These are phyloP conservation scores for Oenanthe javanica DNA, from an alignment of 140 eudicot species.

Conservation along the genomic window DNA sequence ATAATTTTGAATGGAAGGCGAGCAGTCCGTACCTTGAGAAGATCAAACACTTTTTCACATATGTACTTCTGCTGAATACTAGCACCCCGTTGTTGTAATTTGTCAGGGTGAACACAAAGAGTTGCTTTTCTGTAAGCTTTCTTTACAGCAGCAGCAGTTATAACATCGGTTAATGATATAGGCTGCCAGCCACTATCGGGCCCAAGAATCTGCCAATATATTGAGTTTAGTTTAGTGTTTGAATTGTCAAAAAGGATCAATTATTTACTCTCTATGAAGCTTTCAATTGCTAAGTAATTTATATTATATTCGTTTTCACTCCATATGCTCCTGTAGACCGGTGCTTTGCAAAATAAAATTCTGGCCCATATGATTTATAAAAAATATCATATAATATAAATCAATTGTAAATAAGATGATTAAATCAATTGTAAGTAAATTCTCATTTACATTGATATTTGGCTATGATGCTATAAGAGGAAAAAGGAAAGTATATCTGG, in stretches of 20 bases:
- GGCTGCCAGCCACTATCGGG: too few relatives aligned
- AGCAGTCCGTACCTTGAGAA: slow-evolving; percentile 58
- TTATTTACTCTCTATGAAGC: neutral
- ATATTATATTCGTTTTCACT: neutral
- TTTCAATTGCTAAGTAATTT: neutral
- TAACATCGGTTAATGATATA: too few relatives aligned
- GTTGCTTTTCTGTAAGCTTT: too few relatives aligned
- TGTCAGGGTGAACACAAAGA: too few relatives aligned
- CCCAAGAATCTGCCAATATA: slow-evolving; percentile 38
- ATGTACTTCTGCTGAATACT: slow-evolving; percentile 8
- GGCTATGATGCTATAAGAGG: too few relatives aligned
- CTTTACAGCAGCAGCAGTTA: too few relatives aligned
- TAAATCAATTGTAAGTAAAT: too few relatives aligned
- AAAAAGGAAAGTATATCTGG: neutral
- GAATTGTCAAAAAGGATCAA: neutral
- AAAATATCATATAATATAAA: too few relatives aligned
- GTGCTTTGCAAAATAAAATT: neutral
- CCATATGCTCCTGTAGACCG: neutral
- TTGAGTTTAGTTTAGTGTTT: neutral
- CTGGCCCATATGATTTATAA: neutral
- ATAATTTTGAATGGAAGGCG: neutral
- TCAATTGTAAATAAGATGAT: too few relatives aligned
- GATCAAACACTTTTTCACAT: slow-evolving; percentile 96
- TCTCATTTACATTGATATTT: too few relatives aligned
- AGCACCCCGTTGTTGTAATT: too few relatives aligned